These are phyloP conservation scores for Penicillium verhagenii DNA, from an alignment of 495 filamentous ascomycete species.

Conservation along the genomic window DNA sequence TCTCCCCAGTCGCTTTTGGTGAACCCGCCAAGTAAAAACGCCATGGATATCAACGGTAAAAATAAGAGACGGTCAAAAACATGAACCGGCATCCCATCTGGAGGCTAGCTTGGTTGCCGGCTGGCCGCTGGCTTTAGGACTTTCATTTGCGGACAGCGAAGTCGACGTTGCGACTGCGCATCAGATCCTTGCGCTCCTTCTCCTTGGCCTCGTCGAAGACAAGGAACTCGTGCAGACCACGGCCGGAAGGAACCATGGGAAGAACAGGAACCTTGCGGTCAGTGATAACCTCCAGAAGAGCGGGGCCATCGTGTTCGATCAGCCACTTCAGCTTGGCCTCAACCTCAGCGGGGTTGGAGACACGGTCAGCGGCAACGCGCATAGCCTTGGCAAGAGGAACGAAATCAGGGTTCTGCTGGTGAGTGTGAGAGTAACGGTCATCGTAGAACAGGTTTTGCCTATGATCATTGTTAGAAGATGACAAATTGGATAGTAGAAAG, in stretches of 20 bases:
- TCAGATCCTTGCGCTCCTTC: slow-evolving; percentile 67
- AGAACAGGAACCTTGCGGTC: slow-evolving; percentile 96
- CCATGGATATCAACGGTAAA: slow-evolving; percentile 47
- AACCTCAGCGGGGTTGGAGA: slow-evolving; percentile 68
- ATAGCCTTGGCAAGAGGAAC: slow-evolving; percentile 82
- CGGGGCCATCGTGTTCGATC: slow-evolving; percentile 76
- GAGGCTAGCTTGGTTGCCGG: slow-evolving; percentile 14
- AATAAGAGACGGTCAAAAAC: slow-evolving; percentile 27
- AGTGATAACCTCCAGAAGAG: slow-evolving; percentile 61
- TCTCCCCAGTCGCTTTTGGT: slow-evolving; percentile 37
- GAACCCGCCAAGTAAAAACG: slow-evolving; percentile 42
- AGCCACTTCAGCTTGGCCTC: slow-evolving; percentile 82
- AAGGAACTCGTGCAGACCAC: slow-evolving; percentile 88
- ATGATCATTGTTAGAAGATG: neutral
- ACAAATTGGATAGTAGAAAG: neutral
- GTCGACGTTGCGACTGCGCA: slow-evolving; percentile 62
- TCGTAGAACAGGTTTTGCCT: slow-evolving; percentile 88
- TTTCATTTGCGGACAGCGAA: slow-evolving; percentile 24
- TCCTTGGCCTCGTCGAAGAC: slow-evolving; percentile 83
- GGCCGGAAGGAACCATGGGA: slow-evolving; percentile 91
- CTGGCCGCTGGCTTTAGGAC: slow-evolving; percentile 12
- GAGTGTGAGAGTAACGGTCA: slow-evolving; percentile 88
- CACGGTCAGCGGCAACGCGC: slow-evolving; percentile 68
- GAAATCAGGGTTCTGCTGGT: slow-evolving; percentile 88
- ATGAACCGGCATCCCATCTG: slow-evolving; percentile 10